Conservation (phyloP, 2,329 filamentous ascomycete genomes). For the Lomentospora prolificans region DNA sequence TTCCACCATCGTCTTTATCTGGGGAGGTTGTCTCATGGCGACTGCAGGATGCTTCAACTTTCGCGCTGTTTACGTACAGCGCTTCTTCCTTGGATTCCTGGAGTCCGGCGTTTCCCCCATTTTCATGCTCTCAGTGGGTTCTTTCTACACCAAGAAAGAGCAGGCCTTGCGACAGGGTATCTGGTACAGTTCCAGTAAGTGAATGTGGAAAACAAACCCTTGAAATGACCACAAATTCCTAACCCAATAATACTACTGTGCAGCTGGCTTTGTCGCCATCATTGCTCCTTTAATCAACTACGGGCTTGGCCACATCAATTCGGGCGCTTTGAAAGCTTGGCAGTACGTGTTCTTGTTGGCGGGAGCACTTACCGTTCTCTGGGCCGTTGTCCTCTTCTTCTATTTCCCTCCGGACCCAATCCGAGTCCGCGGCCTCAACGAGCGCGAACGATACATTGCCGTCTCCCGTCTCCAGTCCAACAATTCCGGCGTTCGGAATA, state of each 20-base stretch:
- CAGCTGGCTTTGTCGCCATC: slow-evolving; percentile 16
- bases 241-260: no score
- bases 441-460: slow-evolving; percentile 33
- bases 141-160: slow-evolving; percentile 31
- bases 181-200: slow-evolving; percentile 33
- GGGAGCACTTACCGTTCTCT: slow-evolving; percentile 13
- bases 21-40: slow-evolving; percentile 27
- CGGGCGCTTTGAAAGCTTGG: slow-evolving; percentile 22
- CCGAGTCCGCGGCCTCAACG: slow-evolving; percentile 8
- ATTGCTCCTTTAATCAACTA: slow-evolving; percentile 36
- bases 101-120: slow-evolving; percentile 46
- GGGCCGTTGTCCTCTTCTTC: slow-evolving; percentile 11
- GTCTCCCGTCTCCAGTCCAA: slow-evolving; percentile 39
- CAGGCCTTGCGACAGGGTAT: slow-evolving; percentile 27
- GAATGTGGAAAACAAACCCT: no score
- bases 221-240: no score
- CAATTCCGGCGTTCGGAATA: slow-evolving; percentile 35
- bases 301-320: slow-evolving; percentile 31
- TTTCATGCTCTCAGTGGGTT: slow-evolving; percentile 41
- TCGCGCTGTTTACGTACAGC: slow-evolving; percentile 29
- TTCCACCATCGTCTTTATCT: slow-evolving; percentile 23
- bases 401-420: slow-evolving; percentile 11
- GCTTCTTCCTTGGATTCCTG: slow-evolving; percentile 46
- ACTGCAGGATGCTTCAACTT: slow-evolving; percentile 28
- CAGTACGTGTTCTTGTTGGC: slow-evolving; percentile 15